A percentile compares a stretch with the other conserved stretches of the same genome.
Conservation (phyloP, 1,284 basidiomycete species). For the Cryptococcus sp. region DNA sequence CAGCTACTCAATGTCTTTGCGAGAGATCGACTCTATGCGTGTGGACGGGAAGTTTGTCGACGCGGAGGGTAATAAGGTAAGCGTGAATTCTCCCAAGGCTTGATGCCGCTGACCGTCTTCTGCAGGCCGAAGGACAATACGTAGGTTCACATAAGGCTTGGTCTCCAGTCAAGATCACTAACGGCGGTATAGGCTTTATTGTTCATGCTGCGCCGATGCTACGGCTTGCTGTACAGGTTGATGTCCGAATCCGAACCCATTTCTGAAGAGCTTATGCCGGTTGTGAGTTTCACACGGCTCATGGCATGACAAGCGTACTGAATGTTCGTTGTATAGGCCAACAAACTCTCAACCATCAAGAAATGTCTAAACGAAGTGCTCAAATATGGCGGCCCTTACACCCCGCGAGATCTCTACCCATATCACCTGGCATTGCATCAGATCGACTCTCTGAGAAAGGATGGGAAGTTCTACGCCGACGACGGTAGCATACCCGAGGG, state of each 20-base stretch:
- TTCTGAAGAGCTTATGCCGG: conserved; percentile 96
- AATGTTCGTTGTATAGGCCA: conserved; percentile 63
- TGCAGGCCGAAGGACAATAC: conserved; percentile 44
- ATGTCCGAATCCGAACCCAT: conserved; percentile 98
- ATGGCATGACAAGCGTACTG: neutral
- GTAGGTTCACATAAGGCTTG: conserved; percentile 14
- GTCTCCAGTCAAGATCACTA: neutral
- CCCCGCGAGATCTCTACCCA: conserved; percentile 93
- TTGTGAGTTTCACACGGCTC: conserved; percentile 61
- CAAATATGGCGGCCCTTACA: conserved; percentile 95
- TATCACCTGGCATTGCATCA: conserved; percentile 95
- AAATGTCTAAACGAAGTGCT: conserved; percentile 96
- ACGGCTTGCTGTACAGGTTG: conserved; percentile 91
- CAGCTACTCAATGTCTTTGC: conserved; percentile 84
- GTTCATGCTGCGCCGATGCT: conserved; percentile 90
- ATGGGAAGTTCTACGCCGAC: conserved; percentile 85
- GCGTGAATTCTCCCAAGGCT: neutral
- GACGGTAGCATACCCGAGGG: conserved; percentile 80
- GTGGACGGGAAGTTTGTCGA: conserved; percentile 97
- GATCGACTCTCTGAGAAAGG: conserved; percentile 88
- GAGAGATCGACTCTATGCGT: conserved; percentile 96
- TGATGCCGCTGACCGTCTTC: neutral
- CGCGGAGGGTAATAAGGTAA: conserved; percentile 76
- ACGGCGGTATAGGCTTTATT: conserved; percentile 69
- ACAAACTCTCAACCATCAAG: conserved; percentile 89